Percentiles rank a stretch among this genome's conserved stretches.
Evolutionary conservation across 2,329 filamentous ascomycete genomes (phyloP).

Genomic region (Pochonia chlamydosporia): DNA sequence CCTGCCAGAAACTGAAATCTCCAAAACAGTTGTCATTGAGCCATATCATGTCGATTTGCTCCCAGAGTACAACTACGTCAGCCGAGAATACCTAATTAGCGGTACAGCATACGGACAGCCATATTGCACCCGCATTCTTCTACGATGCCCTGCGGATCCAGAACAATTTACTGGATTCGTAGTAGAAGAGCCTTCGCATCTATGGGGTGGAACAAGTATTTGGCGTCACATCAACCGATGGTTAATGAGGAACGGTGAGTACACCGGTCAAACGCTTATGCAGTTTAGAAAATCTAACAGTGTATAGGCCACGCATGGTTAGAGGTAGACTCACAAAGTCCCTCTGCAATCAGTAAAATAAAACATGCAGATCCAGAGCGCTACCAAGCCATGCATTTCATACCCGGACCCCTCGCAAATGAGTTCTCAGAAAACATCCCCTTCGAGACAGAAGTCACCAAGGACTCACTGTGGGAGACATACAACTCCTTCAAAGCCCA

Average conservation of each 20-base stretch:
- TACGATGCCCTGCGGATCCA: constrained; percentile 9
- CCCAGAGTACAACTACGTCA: constrained; percentile 12
- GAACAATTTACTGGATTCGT: constrained; percentile 11
- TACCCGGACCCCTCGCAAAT: constrained; percentile 7
- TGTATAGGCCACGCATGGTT: constrained; percentile 13
- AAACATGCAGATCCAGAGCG: constrained; percentile 10
- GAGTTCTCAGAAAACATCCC: constrained; percentile 12
- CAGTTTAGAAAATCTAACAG: not conserved
- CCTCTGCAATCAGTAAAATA: constrained; percentile 13
- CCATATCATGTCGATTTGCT: constrained; percentile 14
- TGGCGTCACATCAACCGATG: constrained; percentile 14
- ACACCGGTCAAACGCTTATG: not conserved
- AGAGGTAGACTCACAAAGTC: constrained; percentile 14
- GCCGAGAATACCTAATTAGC: constrained; percentile 12
- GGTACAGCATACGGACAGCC: constrained; percentile 10
- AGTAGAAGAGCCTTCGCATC: constrained; percentile 12
- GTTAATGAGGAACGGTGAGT: constrained; percentile 14
- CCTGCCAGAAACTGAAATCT: constrained; percentile 9
- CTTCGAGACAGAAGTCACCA: constrained; percentile 7
- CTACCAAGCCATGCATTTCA: constrained; percentile 13
- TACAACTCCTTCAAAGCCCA: constrained; percentile 11
- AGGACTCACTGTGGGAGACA: constrained; percentile 9
- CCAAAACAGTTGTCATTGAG: constrained; percentile 10
- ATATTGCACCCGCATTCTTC: constrained; percentile 12
- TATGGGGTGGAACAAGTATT: constrained; percentile 15